phyloP scores from a whole-genome alignment of 306 rosid genomes.

The Benincasa hispida region DNA sequence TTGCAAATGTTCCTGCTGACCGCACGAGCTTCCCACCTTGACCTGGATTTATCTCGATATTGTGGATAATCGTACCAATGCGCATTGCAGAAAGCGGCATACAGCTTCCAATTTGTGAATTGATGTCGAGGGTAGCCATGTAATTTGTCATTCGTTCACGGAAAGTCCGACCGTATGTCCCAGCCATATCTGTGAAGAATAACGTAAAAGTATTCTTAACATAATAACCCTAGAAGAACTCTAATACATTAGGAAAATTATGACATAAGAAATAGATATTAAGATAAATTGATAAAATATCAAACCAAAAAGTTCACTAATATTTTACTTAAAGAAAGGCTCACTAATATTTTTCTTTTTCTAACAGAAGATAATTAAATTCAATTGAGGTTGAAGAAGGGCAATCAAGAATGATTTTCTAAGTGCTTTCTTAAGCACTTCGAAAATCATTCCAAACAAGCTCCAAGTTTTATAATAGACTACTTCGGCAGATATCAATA shows the following conservation, averaged over 20 bases:
- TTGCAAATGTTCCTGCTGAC: conserved; percentile 72
- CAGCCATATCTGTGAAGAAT: conserved; percentile 15
- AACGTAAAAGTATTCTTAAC: neutral
- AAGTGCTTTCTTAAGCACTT: too few relatives aligned
- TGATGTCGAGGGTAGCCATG: conserved; percentile 52
- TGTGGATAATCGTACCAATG: conserved; percentile 82
- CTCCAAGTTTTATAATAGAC: neutral
- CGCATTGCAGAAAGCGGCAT: conserved; percentile 76
- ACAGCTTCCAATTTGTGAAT: conserved; percentile 72
- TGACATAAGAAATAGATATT: neutral
- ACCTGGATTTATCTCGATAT: conserved; percentile 67
- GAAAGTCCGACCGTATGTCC: conserved; percentile 8
- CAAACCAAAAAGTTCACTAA: neutral
- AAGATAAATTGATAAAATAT: neutral
- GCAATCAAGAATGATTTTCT: too few relatives aligned
- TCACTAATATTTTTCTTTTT: neutral
- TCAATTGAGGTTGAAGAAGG: neutral
- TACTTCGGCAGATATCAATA: neutral
- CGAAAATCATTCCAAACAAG: too few relatives aligned
- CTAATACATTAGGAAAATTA: neutral
- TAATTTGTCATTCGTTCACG: conserved; percentile 40
- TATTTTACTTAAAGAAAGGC: too few relatives aligned
- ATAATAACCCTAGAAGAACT: neutral
- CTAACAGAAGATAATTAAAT: neutral
- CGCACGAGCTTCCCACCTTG: conserved; percentile 90